Evolutionary conservation across 441 rosid genomes (phyloP).

Genomic region (Brassica balearica): DNA sequence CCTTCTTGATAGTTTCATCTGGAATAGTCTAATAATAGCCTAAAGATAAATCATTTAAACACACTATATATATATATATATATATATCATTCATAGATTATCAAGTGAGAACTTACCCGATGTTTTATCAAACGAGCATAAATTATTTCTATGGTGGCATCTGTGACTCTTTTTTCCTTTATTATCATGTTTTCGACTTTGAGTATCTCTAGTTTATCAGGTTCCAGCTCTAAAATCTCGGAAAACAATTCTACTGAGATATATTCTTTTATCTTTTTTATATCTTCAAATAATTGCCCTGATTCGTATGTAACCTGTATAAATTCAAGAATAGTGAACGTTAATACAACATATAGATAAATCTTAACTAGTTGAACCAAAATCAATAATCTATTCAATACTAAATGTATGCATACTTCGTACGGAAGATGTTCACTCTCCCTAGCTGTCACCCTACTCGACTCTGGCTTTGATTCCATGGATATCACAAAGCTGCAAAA

Average conservation of each 20-base stretch:
- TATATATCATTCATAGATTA: background rate
- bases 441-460: no score
- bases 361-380: no score
- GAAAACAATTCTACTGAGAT: background rate
- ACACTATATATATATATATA: background rate
- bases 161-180: background rate
- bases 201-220: background rate
- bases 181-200: background rate
- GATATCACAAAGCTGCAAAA: no score
- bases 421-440: no score
- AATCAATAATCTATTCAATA: no score
- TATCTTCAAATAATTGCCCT: background rate
- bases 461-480: no score
- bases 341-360: background rate
- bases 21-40: background rate
- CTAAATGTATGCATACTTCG: no score
- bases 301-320: background rate
- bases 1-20: background rate
- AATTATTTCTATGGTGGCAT: background rate
- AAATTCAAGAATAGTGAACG: background rate
- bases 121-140: background rate
- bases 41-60: background rate
- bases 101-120: background rate
- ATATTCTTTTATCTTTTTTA: background rate
- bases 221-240: background rate